Base-by-base conservation (phyloP, 768 basidiomycete species). In the Mycena crocata region DNA sequence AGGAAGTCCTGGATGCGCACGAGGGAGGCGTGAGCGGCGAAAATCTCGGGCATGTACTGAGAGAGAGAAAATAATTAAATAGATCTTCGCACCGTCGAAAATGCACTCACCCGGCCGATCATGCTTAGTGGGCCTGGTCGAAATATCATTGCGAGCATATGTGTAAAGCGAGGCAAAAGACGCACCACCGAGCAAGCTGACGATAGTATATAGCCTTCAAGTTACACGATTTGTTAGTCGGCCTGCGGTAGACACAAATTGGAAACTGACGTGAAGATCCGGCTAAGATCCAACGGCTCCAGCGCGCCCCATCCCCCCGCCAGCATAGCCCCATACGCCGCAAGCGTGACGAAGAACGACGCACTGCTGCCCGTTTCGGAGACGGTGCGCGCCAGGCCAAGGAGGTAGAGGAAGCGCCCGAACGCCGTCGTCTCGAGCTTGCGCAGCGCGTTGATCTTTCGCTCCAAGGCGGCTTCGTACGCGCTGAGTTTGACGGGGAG, bases 401-500 rank as follows among this genome's bases (percentile, higher is more conserved):
- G 50, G 35, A 51, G 35, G 48, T 51, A 50, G 34, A 60, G 30
- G 30, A 60, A 60, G 32, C 48, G 46, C 46, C 48, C 35, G 48
- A 60, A 39, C 35, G 59, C 59, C 21, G 30, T 13, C 48, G 49
- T 40, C 48, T 60, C 59, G 35, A 26, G 42, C 24, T 35, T 34
- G 24, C 59, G 59, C 34, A 60, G 59, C 46, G 24, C 48, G 21
- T 49, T 60, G 21, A 60, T 40, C 24, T 60, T 60, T 24, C 26
- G 26, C 24, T 37, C 37, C 24, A 60, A 49, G 9, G 59, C 48
- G 34, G 37, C 42, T 37, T 49, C 46, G 59, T 60, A 60, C 15
- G 59, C 59, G 48, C 59, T 49, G 30, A 60, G 48, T 28, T 60
- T 60, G 59, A 60, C 51, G 17, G 59, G 59, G 48, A 60, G 37